Percentiles rank a stretch among this genome's conserved stretches.
phyloP scores from a whole-genome alignment of 2,329 filamentous ascomycete species.

The Colletotrichum tropicicola region DNA sequence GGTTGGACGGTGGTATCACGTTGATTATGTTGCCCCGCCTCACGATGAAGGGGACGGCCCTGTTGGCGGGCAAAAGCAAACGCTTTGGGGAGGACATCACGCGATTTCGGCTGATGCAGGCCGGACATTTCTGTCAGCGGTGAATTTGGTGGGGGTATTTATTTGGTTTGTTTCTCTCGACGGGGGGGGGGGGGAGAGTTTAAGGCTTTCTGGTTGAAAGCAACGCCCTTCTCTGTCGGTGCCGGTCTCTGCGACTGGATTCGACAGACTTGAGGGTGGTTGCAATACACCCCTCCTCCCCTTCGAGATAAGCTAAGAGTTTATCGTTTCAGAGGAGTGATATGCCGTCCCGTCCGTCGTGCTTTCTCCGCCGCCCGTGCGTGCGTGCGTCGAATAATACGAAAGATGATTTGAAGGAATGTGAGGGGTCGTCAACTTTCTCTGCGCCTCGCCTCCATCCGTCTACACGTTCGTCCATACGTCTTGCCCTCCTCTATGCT shows the following conservation, averaged over 20 bases:
- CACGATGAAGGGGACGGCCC: conserved; percentile 13
- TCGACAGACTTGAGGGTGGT: neutral
- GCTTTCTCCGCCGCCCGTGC: conserved; percentile 4
- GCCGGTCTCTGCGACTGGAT: no score
- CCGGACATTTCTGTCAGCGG: neutral
- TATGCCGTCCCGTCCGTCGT: conserved; percentile 2
- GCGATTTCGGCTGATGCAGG: neutral
- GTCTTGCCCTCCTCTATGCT: neutral
- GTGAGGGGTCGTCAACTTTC: conserved; percentile 11
- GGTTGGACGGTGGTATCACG: conserved; percentile 14
- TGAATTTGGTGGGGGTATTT: neutral
- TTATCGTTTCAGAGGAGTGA: conserved; percentile 13
- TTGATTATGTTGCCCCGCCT: conserved; percentile 21
- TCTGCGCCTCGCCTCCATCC: neutral
- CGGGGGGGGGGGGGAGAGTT: no score
- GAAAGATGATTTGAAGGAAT: conserved; percentile 10
- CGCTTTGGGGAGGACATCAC: neutral
- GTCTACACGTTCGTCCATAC: neutral
- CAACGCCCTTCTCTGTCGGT: no score
- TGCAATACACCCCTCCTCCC: no score
- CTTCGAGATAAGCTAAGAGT: neutral
- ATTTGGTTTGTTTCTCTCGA: neutral
- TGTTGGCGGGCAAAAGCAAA: conserved; percentile 1
- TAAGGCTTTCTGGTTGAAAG: no score
- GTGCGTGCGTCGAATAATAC: conserved; percentile 8